Conservation (phyloP, 768 basidiomycete genomes). For the Phlebiopsis gigantea region DNA sequence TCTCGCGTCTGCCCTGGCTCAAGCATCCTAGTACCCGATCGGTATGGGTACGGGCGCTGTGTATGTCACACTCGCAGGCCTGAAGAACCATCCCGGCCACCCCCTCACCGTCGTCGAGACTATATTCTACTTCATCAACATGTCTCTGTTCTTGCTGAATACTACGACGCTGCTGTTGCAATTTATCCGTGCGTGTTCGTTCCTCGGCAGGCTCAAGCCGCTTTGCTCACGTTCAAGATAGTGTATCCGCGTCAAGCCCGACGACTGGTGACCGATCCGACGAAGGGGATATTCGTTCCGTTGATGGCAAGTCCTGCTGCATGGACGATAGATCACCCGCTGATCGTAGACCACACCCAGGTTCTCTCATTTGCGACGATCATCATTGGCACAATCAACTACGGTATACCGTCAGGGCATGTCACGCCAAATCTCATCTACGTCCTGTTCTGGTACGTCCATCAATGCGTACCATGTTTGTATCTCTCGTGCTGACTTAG, state of each 20-base stretch:
- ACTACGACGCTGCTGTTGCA: conserved; percentile 36
- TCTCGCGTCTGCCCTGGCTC: conserved; percentile 15
- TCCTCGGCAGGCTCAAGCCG: background rate
- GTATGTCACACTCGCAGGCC: conserved; percentile 40
- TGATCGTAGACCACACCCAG: conserved; percentile 16
- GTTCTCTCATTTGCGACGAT: conserved; percentile 47
- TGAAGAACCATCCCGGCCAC: conserved; percentile 28
- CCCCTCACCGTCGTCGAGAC: conserved; percentile 34
- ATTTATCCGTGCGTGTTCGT: conserved; percentile 30
- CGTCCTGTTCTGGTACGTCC: conserved; percentile 37
- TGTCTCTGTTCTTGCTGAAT: conserved; percentile 39
- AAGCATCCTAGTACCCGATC: conserved; percentile 35
- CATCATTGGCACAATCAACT: conserved; percentile 43
- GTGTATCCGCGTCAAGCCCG: conserved; percentile 41
- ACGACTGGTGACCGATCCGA: conserved; percentile 39
- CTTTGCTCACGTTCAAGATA: conserved; percentile 12
- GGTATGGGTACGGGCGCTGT: conserved; percentile 48
- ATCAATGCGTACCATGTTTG: background rate
- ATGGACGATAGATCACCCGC: background rate
- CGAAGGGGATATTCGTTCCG: conserved; percentile 40
- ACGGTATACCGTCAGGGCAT: conserved; percentile 34
- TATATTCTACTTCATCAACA: conserved; percentile 42
- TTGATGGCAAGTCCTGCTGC: conserved; percentile 26
- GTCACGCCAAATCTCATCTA: conserved; percentile 33
- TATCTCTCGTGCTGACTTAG: background rate